These are phyloP conservation scores for Sphaerosporella brunnea DNA, from an alignment of 495 filamentous ascomycete genomes.

Conservation along the genomic window DNA sequence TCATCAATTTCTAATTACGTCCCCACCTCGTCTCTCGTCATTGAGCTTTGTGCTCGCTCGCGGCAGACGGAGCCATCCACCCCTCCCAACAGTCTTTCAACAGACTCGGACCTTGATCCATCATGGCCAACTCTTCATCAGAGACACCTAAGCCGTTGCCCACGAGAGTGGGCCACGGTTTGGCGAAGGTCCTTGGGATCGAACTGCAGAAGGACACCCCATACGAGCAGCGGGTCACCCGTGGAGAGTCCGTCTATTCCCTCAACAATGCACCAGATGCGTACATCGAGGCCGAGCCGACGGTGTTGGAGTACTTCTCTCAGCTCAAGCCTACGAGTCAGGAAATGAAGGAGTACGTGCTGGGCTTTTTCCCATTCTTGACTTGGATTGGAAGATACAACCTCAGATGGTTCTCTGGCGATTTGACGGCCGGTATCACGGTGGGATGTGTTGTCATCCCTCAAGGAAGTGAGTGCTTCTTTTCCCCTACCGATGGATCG, in stretches of 20 bases:
- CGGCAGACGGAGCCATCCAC: slow-evolving; percentile 9
- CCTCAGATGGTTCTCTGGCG: slow-evolving; percentile 67
- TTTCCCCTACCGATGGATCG: background rate
- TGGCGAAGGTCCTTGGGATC: slow-evolving; percentile 74
- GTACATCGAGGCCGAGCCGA: slow-evolving; percentile 73
- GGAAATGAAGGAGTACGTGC: slow-evolving; percentile 41
- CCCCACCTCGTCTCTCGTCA: background rate
- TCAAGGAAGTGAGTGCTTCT: slow-evolving; percentile 43
- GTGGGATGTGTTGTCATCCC: slow-evolving; percentile 92
- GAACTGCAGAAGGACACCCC: slow-evolving; percentile 46
- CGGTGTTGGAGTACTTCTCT: slow-evolving; percentile 49
- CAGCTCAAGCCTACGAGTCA: slow-evolving; percentile 39
- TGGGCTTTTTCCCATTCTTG: slow-evolving; percentile 67
- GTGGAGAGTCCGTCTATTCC: slow-evolving; percentile 67
- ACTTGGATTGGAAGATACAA: slow-evolving; percentile 84
- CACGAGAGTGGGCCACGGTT: slow-evolving; percentile 37
- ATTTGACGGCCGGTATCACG: slow-evolving; percentile 85
- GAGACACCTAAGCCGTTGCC: background rate
- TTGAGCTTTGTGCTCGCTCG: background rate
- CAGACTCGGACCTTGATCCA: background rate
- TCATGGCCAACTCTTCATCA: background rate
- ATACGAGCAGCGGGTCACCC: slow-evolving; percentile 29
- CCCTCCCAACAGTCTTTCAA: background rate
- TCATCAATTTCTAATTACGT: background rate
- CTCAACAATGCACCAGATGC: slow-evolving; percentile 43